Evolutionary conservation across 2,329 filamentous ascomycete species (phyloP).

Genomic region (Aureobasidium mangrovei): DNA sequence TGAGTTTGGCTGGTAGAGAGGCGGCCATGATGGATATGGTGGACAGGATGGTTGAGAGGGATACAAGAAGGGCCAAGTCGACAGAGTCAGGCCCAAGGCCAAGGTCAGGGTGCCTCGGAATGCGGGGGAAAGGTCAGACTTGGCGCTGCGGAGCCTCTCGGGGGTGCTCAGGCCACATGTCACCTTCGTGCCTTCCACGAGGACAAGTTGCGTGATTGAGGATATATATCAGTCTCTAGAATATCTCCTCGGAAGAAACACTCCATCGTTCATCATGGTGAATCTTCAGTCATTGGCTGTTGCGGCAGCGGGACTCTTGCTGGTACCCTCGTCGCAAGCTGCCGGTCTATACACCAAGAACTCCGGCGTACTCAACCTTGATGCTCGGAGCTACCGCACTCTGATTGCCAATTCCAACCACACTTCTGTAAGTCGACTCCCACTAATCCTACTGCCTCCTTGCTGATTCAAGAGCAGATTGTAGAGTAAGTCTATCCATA

Average conservation of each 20-base stretch:
- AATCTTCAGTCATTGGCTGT: conserved; percentile 31
- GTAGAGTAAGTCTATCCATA: conserved; percentile 28
- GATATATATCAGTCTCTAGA: not conserved
- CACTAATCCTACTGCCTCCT: not conserved
- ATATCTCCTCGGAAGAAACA: not conserved
- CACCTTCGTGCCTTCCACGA: conserved; percentile 2
- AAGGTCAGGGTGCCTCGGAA: not conserved
- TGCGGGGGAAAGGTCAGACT: not conserved
- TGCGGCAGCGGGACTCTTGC: conserved; percentile 54
- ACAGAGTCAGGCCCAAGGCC: not conserved
- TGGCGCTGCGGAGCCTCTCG: conserved; percentile 6
- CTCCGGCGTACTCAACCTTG: conserved; percentile 78
- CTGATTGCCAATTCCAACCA: conserved; percentile 84
- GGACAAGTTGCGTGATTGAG: conserved; percentile 17
- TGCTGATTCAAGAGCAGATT: conserved; percentile 22
- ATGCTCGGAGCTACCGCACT: conserved; percentile 67
- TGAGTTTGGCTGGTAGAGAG: conserved; percentile 62
- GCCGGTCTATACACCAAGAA: conserved; percentile 76
- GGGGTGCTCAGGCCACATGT: conserved; percentile 13
- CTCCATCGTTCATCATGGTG: conserved; percentile 13
- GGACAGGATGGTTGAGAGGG: conserved; percentile 4
- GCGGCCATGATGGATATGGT: conserved; percentile 53
- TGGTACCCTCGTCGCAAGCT: conserved; percentile 55
- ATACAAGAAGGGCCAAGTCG: not conserved
- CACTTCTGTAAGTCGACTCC: conserved; percentile 60